phyloP scores from a whole-genome alignment of 2,329 filamentous ascomycete species.

The Trichoderma pleuroti region DNA sequence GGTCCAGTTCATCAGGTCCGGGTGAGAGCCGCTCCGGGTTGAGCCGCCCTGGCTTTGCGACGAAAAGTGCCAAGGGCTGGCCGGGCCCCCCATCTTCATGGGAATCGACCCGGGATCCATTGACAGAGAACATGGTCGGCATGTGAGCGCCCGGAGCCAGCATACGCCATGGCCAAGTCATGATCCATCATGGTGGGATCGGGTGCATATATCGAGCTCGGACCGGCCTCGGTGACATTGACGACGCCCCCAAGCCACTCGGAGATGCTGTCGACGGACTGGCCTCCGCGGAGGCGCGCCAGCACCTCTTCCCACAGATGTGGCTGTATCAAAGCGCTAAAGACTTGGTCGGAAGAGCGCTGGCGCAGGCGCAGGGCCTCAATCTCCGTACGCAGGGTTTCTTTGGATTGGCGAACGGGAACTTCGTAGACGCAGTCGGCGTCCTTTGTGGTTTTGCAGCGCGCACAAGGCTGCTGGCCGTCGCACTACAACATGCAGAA shows the following conservation, averaged over 20 bases:
- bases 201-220: background rate
- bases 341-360: slow-evolving; percentile 52
- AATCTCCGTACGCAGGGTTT: slow-evolving; percentile 57
- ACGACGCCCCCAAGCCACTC: slow-evolving; percentile 45
- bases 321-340: slow-evolving; percentile 51
- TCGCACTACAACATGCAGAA: slow-evolving; percentile 50
- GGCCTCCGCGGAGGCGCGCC: slow-evolving; percentile 49
- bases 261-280: slow-evolving; percentile 53
- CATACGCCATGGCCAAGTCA: slow-evolving; percentile 28
- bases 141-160: slow-evolving; percentile 22
- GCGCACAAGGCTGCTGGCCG: slow-evolving; percentile 52
- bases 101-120: slow-evolving; percentile 31
- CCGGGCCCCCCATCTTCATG: slow-evolving; percentile 32
- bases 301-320: slow-evolving; percentile 54
- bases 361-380: slow-evolving; percentile 54
- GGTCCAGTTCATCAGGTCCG: slow-evolving; percentile 47
- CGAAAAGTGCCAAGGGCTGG: slow-evolving; percentile 49
- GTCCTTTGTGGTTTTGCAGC: slow-evolving; percentile 54
- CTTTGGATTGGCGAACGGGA: slow-evolving; percentile 62
- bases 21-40: slow-evolving; percentile 45
- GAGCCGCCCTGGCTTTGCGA: slow-evolving; percentile 45
- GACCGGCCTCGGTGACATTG: background rate
- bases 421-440: slow-evolving; percentile 59
- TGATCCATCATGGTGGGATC: slow-evolving; percentile 21
- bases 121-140: slow-evolving; percentile 32